These are phyloP conservation scores for Oropetium thomaeum DNA, from an alignment of 176 grass and related monocot genomes.

Conservation along the genomic window DNA sequence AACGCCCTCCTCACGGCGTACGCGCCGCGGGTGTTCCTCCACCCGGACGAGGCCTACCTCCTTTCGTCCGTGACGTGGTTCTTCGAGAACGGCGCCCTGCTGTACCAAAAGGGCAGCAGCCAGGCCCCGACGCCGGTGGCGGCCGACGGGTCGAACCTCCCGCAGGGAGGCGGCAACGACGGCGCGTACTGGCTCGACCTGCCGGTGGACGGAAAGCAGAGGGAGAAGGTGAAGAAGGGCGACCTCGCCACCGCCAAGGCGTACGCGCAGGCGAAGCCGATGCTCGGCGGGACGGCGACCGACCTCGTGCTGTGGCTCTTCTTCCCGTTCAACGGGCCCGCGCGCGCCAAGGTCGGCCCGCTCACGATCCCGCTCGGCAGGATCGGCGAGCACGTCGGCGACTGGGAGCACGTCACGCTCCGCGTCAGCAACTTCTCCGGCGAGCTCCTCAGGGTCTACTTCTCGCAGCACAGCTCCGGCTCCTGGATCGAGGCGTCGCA, in stretches of 20 bases:
- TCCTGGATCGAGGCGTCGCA: conserved; percentile 65
- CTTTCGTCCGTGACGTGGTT: conserved; percentile 81
- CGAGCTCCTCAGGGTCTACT: conserved; percentile 55
- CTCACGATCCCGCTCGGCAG: conserved; percentile 51
- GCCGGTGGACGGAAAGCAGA: conserved; percentile 35
- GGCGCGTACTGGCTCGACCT: conserved; percentile 84
- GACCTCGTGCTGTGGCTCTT: conserved; percentile 80
- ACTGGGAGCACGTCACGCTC: conserved; percentile 94
- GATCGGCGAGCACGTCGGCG: conserved; percentile 86
- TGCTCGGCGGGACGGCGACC: conserved; percentile 74
- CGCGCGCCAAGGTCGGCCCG: conserved; percentile 55
- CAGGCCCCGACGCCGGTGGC: conserved; percentile 42
- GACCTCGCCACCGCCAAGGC: conserved; percentile 47
- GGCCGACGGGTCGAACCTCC: conserved; percentile 73
- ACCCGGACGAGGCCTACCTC: conserved; percentile 57
- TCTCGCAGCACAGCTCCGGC: conserved; percentile 67
- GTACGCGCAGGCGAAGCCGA: conserved; percentile 80
- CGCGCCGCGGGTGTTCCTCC: conserved; percentile 68
- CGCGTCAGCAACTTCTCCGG: conserved; percentile 83
- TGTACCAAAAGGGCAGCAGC: conserved; percentile 66
- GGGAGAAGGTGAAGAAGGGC: conserved; percentile 58
- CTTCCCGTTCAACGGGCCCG: conserved; percentile 82
- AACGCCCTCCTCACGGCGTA: conserved; percentile 56
- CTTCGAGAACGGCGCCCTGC: conserved; percentile 71
- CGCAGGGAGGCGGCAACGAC: conserved; percentile 66